Evolutionary conservation across 768 basidiomycete species (phyloP).

Genomic region (Asterophora lycoperdoides): DNA sequence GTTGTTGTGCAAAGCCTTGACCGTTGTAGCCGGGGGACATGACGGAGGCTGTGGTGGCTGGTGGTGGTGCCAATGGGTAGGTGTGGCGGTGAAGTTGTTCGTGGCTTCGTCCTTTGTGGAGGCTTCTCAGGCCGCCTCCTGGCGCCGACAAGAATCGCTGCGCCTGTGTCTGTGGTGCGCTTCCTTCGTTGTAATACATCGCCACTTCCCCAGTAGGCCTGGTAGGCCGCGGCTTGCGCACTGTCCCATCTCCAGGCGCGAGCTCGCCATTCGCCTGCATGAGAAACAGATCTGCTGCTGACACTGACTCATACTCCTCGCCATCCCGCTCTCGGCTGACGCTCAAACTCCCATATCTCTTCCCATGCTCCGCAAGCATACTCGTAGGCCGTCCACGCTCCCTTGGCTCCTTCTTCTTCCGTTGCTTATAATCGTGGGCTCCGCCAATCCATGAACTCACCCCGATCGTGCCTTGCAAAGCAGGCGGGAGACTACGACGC

Average conservation of each 20-base stretch:
- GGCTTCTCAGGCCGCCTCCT: slow-evolving; percentile 10
- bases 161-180: slow-evolving; percentile 14
- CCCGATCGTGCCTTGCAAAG: slow-evolving; percentile 32
- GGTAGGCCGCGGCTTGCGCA: slow-evolving; percentile 27
- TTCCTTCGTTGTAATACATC: slow-evolving; percentile 28
- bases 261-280: slow-evolving; percentile 59
- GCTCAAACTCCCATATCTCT: slow-evolving; percentile 19
- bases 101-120: slow-evolving; percentile 26
- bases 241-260: slow-evolving; percentile 29
- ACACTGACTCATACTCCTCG: slow-evolving; percentile 31
- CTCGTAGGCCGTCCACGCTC: slow-evolving; percentile 28
- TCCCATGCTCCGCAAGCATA: slow-evolving; percentile 12
- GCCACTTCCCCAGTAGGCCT: slow-evolving; percentile 28
- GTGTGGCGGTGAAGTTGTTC: slow-evolving; percentile 29
- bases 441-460: slow-evolving; percentile 80
- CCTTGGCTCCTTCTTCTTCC: slow-evolving; percentile 68
- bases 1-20: slow-evolving; percentile 25
- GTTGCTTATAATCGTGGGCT: slow-evolving; percentile 83
- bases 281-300: slow-evolving; percentile 64
- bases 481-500: slow-evolving; percentile 13
- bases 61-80: slow-evolving; percentile 21
- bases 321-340: slow-evolving; percentile 19
- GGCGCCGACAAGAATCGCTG: slow-evolving; percentile 8
- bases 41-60: slow-evolving; percentile 11
- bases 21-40: slow-evolving; percentile 20